Evolutionary conservation across 2,329 filamentous ascomycete species (phyloP).

Genomic region (Neofusicoccum laricinum): DNA sequence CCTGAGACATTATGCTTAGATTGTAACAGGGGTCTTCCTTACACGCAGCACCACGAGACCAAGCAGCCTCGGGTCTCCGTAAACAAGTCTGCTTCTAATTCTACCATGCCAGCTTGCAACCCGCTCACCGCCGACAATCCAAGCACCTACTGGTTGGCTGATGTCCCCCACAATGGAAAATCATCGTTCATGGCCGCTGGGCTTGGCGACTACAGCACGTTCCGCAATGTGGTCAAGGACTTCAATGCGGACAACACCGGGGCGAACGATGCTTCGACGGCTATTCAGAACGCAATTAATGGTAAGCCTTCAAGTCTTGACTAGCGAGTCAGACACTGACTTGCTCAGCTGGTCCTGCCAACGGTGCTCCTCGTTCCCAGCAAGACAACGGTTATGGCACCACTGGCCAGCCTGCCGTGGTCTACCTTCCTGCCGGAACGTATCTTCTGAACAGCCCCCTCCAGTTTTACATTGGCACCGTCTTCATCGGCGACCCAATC

Average conservation of each 20-base stretch:
- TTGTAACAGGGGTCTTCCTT: not conserved
- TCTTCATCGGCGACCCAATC: slow-evolving; percentile 8
- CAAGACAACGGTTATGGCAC: slow-evolving; percentile 18
- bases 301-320: not conserved
- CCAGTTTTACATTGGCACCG: slow-evolving; percentile 19
- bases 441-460: slow-evolving; percentile 24
- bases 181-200: slow-evolving; percentile 12
- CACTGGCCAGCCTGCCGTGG: slow-evolving; percentile 24
- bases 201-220: slow-evolving; percentile 28
- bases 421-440: slow-evolving; percentile 27
- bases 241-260: slow-evolving; percentile 35
- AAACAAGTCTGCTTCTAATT: not conserved
- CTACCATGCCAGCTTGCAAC: not conserved
- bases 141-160: slow-evolving; percentile 6
- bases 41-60: not conserved
- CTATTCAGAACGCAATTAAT: slow-evolving; percentile 15
- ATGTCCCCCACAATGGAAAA: slow-evolving; percentile 12
- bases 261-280: slow-evolving; percentile 25
- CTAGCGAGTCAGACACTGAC: not conserved
- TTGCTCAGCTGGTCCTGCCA: not conserved
- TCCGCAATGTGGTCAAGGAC: slow-evolving; percentile 35
- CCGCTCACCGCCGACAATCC: slow-evolving; percentile 3
- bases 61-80: not conserved
- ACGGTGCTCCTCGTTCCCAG: slow-evolving; percentile 16
- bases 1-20: not conserved